Percentiles rank a stretch among this genome's conserved stretches.
phyloP scores from a whole-genome alignment of 2,329 filamentous ascomycete species.

The Xylaria sp. region DNA sequence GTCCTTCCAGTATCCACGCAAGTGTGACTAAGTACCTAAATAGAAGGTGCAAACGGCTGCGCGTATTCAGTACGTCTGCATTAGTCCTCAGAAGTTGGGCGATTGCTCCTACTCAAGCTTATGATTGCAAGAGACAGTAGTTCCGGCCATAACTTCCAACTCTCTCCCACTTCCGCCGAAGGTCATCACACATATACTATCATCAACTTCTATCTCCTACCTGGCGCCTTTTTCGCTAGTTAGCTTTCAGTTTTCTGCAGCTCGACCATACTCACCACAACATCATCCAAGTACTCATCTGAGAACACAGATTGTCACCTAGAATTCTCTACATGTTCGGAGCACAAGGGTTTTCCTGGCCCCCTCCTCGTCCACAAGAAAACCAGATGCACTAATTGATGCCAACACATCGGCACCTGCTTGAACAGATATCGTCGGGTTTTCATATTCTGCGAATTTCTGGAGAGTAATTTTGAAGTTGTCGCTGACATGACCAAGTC shows the following conservation, averaged over 20 bases:
- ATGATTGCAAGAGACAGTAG: background rate
- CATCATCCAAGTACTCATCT: background rate
- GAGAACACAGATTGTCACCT: background rate
- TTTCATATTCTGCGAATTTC: background rate
- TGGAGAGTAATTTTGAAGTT: background rate
- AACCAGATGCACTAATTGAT: background rate
- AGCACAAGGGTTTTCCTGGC: background rate
- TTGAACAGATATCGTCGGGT: background rate
- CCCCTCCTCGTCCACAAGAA: background rate
- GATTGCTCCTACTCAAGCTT: background rate
- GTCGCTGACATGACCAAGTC: background rate
- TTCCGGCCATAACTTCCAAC: background rate
- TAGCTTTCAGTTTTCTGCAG: background rate
- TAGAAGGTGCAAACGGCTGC: background rate
- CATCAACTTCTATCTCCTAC: background rate
- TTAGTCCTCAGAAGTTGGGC: background rate
- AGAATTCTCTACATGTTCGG: background rate
- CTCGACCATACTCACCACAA: too few species aligned
- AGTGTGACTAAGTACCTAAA: background rate
- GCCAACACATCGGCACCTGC: background rate
- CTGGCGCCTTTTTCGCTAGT: background rate
- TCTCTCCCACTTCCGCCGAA: background rate
- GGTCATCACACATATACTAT: background rate
- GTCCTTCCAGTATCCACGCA: too few species aligned
- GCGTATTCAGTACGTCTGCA: background rate